phyloP scores from a whole-genome alignment of 2,329 filamentous ascomycete species.

The Monilinia vaccinii-corymbosi region DNA sequence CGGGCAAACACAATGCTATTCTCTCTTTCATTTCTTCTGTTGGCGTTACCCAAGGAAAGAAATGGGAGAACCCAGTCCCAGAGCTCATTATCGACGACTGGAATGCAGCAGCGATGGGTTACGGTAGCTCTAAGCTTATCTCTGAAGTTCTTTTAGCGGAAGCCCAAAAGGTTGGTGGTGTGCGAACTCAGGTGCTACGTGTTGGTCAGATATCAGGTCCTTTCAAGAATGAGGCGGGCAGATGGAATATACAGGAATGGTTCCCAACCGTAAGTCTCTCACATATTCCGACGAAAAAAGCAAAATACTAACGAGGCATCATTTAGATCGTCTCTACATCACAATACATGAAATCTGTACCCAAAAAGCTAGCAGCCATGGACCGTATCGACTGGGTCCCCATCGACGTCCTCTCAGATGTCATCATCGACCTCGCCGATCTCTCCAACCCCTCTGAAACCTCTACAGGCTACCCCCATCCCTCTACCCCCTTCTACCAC shows the following conservation, averaged over 20 bases:
- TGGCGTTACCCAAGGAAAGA: conserved; percentile 10
- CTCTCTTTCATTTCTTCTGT: conserved; percentile 25
- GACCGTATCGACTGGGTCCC: conserved; percentile 38
- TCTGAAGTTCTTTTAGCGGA: conserved; percentile 34
- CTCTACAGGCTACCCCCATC: conserved; percentile 8
- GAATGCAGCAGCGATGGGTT: conserved; percentile 25
- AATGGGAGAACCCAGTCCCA: conserved; percentile 25
- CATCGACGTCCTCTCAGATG: conserved; percentile 27
- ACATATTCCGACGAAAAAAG: background rate
- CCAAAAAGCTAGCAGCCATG: conserved; percentile 29
- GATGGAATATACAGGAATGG: conserved; percentile 50
- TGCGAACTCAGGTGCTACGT: conserved; percentile 35
- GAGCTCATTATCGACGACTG: conserved; percentile 32
- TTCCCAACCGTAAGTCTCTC: conserved; percentile 33
- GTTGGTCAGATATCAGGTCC: conserved; percentile 42
- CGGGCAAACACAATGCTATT: conserved; percentile 15
- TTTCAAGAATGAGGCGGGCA: conserved; percentile 29
- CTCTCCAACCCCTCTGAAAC: background rate
- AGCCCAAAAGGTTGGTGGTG: conserved; percentile 30
- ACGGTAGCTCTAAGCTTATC: conserved; percentile 24
- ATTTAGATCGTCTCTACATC: conserved; percentile 30
- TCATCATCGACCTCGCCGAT: conserved; percentile 29
- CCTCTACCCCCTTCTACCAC: conserved; percentile 25
- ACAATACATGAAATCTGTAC: conserved; percentile 31
- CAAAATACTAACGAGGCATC: conserved; percentile 21